Evolutionary conservation across 2,329 filamentous ascomycete genomes (phyloP), one percentile per base, ranked within the genome.

Genomic region (Cladosporium sp.): DNA sequence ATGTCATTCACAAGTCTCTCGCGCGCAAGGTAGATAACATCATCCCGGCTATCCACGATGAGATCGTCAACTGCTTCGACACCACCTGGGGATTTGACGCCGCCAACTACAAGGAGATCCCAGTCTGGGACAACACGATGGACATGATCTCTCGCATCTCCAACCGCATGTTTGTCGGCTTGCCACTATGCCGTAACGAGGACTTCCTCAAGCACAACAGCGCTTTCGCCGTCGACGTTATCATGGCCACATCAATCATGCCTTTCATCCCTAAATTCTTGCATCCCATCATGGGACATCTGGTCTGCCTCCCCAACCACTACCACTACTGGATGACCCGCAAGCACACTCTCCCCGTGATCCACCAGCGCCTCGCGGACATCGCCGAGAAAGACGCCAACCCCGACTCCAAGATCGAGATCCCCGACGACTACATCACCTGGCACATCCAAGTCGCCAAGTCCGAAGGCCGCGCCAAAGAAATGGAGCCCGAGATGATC

Each of bases 341-440:
- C 43, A 67, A 64, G 28, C 63, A 70, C 22, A 68, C 76, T 4
- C 53, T 75, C 5, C 78, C 80, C 0, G 44, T 78, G n/a, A 77
- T 83, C 53, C 60, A 69, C 31, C 62, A 76, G 58, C 75, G 80
- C 1, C 66, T 82, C 8, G 60, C 68, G 9, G 70, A 76, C 46
- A 73, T 81, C 61, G 59, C 63, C 22, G 71, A 68, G 48, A 73
- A 74, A 48, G 68, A 69, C 2, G 68, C 66, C 0, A 72, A 78
- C 28, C 64, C 72, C 1, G 68, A 65, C 2, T 72, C 70, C 51
- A 69, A 73, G 19, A 75, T 71, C 67, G 59, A 66, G 3, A 71
- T 75, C 6, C 77, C 78, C 0, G 78, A 82, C 44, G 79, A 82
- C 65, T 80, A 77, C 58, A 66, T 83, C 28, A 80, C 76, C 4